These are phyloP conservation scores for Begonia fuchsioides DNA, from an alignment of 306 rosid genomes.

Conservation along the genomic window DNA sequence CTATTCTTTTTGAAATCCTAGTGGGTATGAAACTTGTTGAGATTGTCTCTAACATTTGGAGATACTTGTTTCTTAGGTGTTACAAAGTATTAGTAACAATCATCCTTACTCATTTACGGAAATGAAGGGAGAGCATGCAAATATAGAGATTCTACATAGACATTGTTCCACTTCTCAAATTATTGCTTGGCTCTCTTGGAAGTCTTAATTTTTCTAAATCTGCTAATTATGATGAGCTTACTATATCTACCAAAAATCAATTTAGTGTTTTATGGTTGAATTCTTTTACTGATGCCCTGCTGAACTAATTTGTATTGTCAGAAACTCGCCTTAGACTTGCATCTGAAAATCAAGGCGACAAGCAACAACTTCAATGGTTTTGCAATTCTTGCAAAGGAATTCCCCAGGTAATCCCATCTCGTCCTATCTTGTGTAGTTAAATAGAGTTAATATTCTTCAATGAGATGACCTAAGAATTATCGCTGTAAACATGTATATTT, in stretches of 20 bases:
- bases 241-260: no score
- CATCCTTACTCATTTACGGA: no score
- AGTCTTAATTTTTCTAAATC: no score
- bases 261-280: background rate
- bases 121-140: no score
- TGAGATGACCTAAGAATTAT: background rate
- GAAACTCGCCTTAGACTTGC: constrained; percentile 78
- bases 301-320: constrained; percentile 20
- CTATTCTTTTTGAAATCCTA: background rate
- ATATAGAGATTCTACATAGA: no score
- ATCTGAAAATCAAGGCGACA: constrained; percentile 57
- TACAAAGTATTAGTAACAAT: background rate
- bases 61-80: background rate
- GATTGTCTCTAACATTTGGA: no score
- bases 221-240: no score
- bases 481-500: constrained; percentile 8
- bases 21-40: background rate
- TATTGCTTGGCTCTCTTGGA: no score
- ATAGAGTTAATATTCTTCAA: background rate
- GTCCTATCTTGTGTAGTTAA: background rate
- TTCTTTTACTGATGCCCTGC: constrained; percentile 6
- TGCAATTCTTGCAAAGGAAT: constrained; percentile 98
- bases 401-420: constrained; percentile 46
- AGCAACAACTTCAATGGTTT: constrained; percentile 70
- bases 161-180: no score